phyloP scores from a whole-genome alignment of 345 rosid species.

The Camelina sativa region DNA sequence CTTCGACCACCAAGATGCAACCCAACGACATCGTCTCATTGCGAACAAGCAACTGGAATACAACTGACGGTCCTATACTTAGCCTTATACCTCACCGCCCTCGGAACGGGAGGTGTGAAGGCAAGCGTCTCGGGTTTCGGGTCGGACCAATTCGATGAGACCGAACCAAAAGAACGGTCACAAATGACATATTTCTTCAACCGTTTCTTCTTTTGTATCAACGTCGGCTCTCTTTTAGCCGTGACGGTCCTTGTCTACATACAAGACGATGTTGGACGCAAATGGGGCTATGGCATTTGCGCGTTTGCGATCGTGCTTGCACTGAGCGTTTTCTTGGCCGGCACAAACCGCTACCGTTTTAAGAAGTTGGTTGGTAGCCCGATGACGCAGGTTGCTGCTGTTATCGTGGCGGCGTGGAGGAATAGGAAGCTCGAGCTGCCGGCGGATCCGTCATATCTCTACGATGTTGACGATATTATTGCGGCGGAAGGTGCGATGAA shows the following conservation, averaged over 20 bases:
- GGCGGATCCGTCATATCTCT: slow-evolving; percentile 57
- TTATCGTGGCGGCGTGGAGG: slow-evolving; percentile 67
- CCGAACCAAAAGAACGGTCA: slow-evolving; percentile 59
- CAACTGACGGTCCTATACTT: slow-evolving; percentile 74
- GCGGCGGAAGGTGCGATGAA: slow-evolving; percentile 52
- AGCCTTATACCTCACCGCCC: slow-evolving; percentile 82
- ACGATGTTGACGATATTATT: slow-evolving; percentile 59
- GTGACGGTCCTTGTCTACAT: slow-evolving; percentile 90
- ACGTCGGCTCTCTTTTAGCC: slow-evolving; percentile 76
- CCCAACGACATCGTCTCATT: slow-evolving; percentile 40
- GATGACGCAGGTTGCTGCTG: slow-evolving; percentile 85
- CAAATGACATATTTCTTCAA: slow-evolving; percentile 83
- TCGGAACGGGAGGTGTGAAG: slow-evolving; percentile 94
- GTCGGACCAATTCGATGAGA: slow-evolving; percentile 92
- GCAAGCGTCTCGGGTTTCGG: slow-evolving; percentile 97
- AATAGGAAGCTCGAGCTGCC: slow-evolving; percentile 65
- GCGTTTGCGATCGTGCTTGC: slow-evolving; percentile 72
- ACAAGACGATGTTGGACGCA: slow-evolving; percentile 81
- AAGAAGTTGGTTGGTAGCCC: slow-evolving; percentile 91
- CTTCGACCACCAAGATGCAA: slow-evolving; percentile 83
- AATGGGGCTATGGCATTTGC: slow-evolving; percentile 91
- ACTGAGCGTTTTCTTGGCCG: slow-evolving; percentile 62
- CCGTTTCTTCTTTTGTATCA: slow-evolving; percentile 95
- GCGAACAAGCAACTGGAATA: slow-evolving; percentile 62
- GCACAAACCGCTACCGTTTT: slow-evolving; percentile 81